Evolutionary conservation across 139 green algal species (phyloP).

Genomic region (Pleodorina starrii): DNA sequence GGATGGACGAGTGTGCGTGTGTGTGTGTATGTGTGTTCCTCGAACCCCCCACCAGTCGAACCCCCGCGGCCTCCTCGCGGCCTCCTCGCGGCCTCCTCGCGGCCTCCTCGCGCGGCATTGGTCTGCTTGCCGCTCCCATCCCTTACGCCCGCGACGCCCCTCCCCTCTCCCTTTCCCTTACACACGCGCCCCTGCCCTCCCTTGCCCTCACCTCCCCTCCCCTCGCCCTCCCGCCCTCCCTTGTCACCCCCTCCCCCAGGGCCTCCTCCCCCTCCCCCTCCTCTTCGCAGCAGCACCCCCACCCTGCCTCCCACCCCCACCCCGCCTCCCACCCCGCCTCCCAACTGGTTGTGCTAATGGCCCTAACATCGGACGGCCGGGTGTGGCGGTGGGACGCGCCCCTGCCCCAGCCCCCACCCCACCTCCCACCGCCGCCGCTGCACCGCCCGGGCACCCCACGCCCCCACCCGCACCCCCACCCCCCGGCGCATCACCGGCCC

Average conservation of each 20-base stretch:
- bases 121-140: no score
- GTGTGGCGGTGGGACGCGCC: constrained; percentile 81
- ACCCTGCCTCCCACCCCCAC: not conserved
- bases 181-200: not conserved
- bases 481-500: not conserved
- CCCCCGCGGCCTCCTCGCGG: no score
- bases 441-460: not conserved
- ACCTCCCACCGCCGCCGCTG: not conserved
- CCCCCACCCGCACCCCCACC: not conserved
- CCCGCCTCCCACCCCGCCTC: not conserved
- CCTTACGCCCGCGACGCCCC: no score
- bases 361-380: constrained; percentile 69
- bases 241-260: constrained; percentile 6
- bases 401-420: constrained; percentile 47
- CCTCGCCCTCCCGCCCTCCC: not conserved
- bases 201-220: not conserved
- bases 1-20: not conserved
- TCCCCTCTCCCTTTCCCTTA: not conserved
- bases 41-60: no score
- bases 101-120: no score
- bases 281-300: not conserved
- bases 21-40: not conserved
- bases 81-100: no score
- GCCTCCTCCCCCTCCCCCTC: not conserved
- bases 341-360: constrained; percentile 55